Conservation (phyloP, 768 basidiomycete genomes). For the Tremella mesenterica region DNA sequence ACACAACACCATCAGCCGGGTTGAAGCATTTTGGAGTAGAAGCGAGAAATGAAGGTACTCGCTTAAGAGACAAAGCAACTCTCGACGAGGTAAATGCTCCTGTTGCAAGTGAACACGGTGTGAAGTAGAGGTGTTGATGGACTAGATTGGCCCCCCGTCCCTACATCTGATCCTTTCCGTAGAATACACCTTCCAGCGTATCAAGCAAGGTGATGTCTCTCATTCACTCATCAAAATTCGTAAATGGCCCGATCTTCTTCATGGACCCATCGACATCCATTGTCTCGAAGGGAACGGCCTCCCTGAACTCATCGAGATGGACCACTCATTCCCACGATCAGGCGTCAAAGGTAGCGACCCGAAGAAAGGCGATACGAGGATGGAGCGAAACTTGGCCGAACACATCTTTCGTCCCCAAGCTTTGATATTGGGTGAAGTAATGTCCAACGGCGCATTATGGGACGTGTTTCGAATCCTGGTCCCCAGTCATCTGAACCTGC, state of each 20-base stretch:
- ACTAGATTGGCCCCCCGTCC: background rate
- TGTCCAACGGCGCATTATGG: background rate
- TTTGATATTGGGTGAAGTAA: background rate
- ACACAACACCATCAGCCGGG: background rate
- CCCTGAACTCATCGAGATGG: background rate
- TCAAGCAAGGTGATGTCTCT: background rate
- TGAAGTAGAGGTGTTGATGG: background rate
- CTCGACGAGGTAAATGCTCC: background rate
- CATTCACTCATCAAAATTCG: background rate
- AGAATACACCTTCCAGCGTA: background rate
- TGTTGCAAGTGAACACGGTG: background rate
- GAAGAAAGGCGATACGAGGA: too few species aligned
- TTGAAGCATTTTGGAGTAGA: background rate
- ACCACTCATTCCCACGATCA: too few species aligned
- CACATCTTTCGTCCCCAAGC: too few species aligned
- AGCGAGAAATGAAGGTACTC: background rate
- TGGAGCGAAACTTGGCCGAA: too few species aligned
- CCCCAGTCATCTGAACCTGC: background rate
- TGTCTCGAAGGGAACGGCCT: background rate
- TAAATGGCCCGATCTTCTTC: background rate
- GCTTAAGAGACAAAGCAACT: background rate
- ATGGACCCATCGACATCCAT: background rate
- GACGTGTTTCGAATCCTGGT: background rate
- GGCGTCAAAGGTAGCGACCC: too few species aligned
- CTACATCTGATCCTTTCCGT: background rate